Evolutionary conservation across 202 grass and related monocot species (phyloP).

Genomic region (Hordeum pubiflorum): DNA sequence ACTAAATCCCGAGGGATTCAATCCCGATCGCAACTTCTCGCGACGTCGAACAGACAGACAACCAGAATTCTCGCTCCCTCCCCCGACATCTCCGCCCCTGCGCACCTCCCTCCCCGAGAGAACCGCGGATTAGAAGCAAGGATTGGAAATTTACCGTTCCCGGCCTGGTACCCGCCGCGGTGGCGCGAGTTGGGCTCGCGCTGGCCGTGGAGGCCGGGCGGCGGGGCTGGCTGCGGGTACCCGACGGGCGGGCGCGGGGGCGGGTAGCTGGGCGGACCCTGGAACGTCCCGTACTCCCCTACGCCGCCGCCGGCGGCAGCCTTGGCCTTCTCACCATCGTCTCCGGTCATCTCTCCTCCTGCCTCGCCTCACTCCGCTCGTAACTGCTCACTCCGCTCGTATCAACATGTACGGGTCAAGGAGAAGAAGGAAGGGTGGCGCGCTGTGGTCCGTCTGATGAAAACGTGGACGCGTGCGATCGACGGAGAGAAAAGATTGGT

Average conservation of each 20-base stretch:
- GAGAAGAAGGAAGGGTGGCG: neutral
- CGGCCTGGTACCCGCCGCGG: conserved; percentile 44
- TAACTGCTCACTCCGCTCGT: neutral
- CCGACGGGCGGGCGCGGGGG: conserved; percentile 52
- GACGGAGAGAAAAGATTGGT: neutral
- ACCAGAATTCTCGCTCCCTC: neutral
- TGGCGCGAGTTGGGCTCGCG: conserved; percentile 6
- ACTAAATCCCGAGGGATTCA: neutral
- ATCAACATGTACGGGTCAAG: neutral
- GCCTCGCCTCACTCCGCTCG: neutral
- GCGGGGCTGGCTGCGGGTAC: conserved; percentile 45
- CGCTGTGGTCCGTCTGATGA: neutral
- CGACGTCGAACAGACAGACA: neutral
- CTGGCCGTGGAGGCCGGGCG: conserved; percentile 30
- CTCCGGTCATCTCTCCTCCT: conserved; percentile 27
- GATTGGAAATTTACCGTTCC: conserved; percentile 27
- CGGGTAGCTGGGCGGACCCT: conserved; percentile 48
- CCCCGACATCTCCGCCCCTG: neutral
- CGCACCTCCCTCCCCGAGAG: neutral
- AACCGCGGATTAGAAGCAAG: neutral
- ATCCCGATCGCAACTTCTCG: neutral
- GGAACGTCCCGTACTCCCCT: conserved; percentile 53
- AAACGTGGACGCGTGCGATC: neutral
- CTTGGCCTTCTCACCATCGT: conserved; percentile 30
- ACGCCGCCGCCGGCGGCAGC: neutral